Base-by-base conservation (phyloP, 441 rosid genomes). In the Pelargonium citronellum region DNA sequence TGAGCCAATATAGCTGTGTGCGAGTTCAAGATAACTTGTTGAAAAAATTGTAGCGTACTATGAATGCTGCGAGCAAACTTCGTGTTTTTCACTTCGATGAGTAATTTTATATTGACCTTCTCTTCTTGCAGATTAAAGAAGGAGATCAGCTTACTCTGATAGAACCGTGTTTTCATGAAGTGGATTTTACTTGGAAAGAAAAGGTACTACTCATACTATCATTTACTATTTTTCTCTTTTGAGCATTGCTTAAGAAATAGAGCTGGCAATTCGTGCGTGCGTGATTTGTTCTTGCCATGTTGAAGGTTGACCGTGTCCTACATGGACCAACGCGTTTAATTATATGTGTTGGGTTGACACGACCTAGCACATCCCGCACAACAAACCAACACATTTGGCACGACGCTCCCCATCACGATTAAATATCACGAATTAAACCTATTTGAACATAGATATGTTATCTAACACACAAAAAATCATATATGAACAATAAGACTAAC, bases 71-170 rank as follows among this genome's bases (percentile, higher is more conserved):
- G 5, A 22, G 13, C 24, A 27, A 13, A 30, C 67, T 15, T 7
- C 63, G 10, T 22, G 34, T 15, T 51, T 11, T 39, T 58, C 67
- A 61, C n/a, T 12, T 37, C 4, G 3, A 47, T 10, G n/a, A 2
- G 41, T 51, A 9, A 9, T 51, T 47, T 19, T n/a, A 11, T 4
- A 19, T 12, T 24, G 6, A 11, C 24, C 2, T 24, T 63, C 44
- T 77, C 64, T 16, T 74, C 22, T 67, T 71, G 60, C 85, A 89
- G 94, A 84, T 89, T 62, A 87, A 84, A 78, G 94, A 87, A 82
- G 94, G 89, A 71, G 91, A 89, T 73, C 82, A 82, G 73, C 71
- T 89, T 47, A 73, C 49, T 8, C 72, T 89, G 1, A 67, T 89
- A 72, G 89, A 89, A 46, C 94, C 94, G 43, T 68, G 13, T 76